Conservation (phyloP, 176 grass and related monocot species). For the Themeda triandra region DNA sequence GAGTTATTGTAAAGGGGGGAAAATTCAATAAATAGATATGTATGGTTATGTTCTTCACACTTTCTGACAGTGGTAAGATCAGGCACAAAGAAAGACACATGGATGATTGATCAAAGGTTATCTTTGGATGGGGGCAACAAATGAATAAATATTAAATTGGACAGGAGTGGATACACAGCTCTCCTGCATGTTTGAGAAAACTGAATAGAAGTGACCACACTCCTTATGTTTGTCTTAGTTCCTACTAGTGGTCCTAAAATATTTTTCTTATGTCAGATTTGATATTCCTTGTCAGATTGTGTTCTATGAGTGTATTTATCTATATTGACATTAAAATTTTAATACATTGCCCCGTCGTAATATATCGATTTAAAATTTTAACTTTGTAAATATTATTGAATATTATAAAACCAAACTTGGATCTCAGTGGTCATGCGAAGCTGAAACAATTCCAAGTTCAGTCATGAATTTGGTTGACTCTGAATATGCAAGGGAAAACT, state of each 20-base stretch:
- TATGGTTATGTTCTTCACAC: background rate
- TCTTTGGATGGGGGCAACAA: background rate
- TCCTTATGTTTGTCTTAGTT: constrained; percentile 12
- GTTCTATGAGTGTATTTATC: background rate
- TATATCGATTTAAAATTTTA: background rate
- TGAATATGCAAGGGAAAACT: background rate
- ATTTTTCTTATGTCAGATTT: constrained; percentile 19
- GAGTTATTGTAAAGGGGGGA: background rate
- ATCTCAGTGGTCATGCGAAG: background rate
- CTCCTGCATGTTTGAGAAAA: background rate
- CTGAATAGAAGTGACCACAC: background rate
- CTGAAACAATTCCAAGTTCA: background rate
- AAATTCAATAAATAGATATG: background rate
- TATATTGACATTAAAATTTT: background rate
- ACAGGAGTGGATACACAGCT: background rate
- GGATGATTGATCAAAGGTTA: constrained; percentile 10
- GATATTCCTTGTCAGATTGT: background rate
- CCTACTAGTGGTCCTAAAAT: background rate
- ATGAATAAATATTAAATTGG: background rate
- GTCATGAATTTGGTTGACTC: background rate
- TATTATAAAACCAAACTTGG: background rate
- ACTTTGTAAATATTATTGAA: constrained; percentile 5
- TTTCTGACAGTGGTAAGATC: constrained; percentile 2
- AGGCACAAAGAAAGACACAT: background rate
- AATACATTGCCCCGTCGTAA: background rate